Evolutionary conservation across 1,139 yeast genomes (phyloP).

Genomic region (Pichia cactophila): DNA sequence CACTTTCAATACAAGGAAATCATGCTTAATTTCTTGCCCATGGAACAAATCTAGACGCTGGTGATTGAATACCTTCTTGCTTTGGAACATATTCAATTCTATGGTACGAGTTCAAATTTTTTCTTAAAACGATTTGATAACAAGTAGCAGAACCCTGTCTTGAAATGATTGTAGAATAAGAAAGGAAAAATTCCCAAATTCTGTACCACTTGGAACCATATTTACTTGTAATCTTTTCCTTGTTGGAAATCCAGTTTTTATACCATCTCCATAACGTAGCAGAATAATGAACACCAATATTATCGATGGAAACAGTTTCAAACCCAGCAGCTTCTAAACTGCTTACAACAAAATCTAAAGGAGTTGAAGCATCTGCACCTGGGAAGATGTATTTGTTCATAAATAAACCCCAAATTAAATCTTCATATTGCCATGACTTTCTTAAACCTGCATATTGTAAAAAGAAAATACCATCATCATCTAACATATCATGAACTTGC

Average conservation of each 20-base stretch:
- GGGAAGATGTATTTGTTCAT: constrained; percentile 97
- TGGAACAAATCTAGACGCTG: constrained; percentile 43
- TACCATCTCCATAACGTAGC: constrained; percentile 94
- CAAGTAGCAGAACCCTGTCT: constrained; percentile 95
- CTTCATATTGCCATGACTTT: constrained; percentile 93
- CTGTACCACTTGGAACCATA: constrained; percentile 89
- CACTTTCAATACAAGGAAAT: neutral
- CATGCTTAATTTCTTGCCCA: constrained; percentile 35
- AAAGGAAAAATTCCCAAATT: constrained; percentile 89
- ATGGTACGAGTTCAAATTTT: constrained; percentile 79
- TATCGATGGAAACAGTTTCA: constrained; percentile 78
- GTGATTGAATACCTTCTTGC: constrained; percentile 71
- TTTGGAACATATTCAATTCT: constrained; percentile 73
- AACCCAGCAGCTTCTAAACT: constrained; percentile 79
- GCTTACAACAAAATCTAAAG: constrained; percentile 74
- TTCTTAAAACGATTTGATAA: constrained; percentile 85
- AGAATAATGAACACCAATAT: constrained; percentile 88
- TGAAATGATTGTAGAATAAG: constrained; percentile 71
- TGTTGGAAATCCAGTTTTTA: constrained; percentile 87
- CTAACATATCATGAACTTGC: constrained; percentile 80
- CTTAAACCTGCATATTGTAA: constrained; percentile 88
- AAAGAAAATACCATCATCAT: constrained; percentile 83
- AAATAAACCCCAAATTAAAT: constrained; percentile 87
- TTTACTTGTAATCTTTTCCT: constrained; percentile 66
- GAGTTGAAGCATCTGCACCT: constrained; percentile 96